These are phyloP conservation scores for Candida sonorensis DNA, from an alignment of 805 yeast genomes.

Conservation along the genomic window DNA sequence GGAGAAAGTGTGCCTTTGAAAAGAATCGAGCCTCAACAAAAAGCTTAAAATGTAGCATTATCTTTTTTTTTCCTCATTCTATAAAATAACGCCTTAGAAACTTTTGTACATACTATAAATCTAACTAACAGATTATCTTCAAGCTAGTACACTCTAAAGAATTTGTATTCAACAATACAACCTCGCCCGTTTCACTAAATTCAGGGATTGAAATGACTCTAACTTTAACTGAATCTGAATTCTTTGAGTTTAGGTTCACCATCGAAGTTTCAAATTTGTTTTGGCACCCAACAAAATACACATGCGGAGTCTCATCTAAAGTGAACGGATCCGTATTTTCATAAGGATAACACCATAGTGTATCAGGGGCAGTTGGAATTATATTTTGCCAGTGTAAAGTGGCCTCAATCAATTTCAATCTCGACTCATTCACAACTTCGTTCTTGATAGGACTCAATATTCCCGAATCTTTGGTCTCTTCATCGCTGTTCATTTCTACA, in stretches of 20 bases:
- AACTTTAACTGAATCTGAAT: conserved; percentile 27
- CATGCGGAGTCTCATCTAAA: conserved; percentile 75
- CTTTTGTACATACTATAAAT: neutral
- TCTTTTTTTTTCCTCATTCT: neutral
- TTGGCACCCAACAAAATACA: conserved; percentile 84
- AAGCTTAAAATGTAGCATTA: too few species aligned
- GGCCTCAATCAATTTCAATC: conserved; percentile 54
- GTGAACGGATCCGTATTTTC: conserved; percentile 73
- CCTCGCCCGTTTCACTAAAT: conserved; percentile 57
- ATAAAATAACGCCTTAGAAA: too few species aligned
- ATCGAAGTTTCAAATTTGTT: conserved; percentile 45
- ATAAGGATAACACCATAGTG: conserved; percentile 84
- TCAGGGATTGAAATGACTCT: conserved; percentile 63
- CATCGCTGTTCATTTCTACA: conserved; percentile 8
- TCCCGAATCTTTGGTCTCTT: conserved; percentile 12
- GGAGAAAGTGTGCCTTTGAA: conserved; percentile 28
- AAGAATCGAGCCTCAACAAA: conserved; percentile 10
- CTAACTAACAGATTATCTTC: conserved; percentile 15
- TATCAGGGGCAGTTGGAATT: conserved; percentile 95
- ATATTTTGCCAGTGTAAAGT: conserved; percentile 79
- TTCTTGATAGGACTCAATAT: conserved; percentile 17
- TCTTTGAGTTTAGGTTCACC: conserved; percentile 30
- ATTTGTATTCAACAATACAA: conserved; percentile 54
- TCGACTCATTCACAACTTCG: conserved; percentile 45
- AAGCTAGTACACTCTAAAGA: conserved; percentile 52